phyloP scores from a whole-genome alignment of 441 rosid species.

The Arabidopsis hybrid region DNA sequence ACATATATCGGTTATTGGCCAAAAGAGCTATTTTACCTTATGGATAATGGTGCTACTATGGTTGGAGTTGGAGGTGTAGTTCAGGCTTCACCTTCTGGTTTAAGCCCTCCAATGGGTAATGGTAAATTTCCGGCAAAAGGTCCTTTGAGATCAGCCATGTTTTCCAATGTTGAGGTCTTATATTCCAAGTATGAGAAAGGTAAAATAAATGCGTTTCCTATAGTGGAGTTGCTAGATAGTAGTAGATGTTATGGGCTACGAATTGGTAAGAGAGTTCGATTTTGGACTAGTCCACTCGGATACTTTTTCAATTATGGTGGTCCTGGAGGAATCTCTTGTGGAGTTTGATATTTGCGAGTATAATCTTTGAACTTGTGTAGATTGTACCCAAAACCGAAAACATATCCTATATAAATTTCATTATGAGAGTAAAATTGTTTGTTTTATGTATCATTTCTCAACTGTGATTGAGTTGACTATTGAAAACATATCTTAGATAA shows the following conservation, averaged over 20 bases:
- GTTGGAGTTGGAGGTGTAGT: constrained; percentile 5
- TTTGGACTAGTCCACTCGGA: not conserved
- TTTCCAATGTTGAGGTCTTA: not conserved
- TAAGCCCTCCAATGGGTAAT: constrained; percentile 15
- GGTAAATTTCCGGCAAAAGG: not conserved
- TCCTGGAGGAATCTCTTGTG: not conserved
- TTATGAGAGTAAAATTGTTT: no score
- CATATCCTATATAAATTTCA: no score
- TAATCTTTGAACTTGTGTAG: not conserved
- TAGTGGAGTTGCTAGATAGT: not conserved
- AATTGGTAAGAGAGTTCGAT: not conserved
- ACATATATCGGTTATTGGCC: constrained; percentile 6
- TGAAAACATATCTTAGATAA: no score
- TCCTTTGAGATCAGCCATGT: not conserved
- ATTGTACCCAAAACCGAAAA: no score
- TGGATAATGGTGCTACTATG: not conserved
- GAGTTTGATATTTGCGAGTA: not conserved
- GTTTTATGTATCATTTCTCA: no score
- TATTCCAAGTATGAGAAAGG: not conserved
- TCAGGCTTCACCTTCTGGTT: not conserved
- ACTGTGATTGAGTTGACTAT: no score
- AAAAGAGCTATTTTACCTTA: not conserved
- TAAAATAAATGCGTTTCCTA: not conserved
- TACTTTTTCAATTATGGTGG: not conserved
- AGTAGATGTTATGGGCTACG: not conserved